Evolutionary conservation across 129 eudicot genomes (phyloP), one percentile per base, ranked within the genome.

Genomic region (Lonicera japonica): DNA sequence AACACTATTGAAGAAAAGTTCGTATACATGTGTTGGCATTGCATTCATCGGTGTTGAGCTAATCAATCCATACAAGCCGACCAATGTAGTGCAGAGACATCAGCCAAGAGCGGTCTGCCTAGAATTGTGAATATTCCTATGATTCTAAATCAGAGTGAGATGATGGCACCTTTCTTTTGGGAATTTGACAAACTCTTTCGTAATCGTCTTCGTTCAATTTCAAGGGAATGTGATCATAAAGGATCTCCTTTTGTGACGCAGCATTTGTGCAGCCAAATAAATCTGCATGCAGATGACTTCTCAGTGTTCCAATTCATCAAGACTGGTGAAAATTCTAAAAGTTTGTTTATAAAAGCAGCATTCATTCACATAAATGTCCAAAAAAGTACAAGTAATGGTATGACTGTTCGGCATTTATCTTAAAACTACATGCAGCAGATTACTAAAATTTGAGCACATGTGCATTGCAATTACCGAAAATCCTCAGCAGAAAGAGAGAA

Each of bases 201-300:
- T 77, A 80, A 61, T 87, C 95, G 73, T 87, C 95, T 0, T 43
- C 76, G 16, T 78, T 87, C 14, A 87, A 20, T 29, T 78, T 38
- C 60, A 77, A 50, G 0, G 95, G 87, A 43, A 60, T 64, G 46
- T 87, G 95, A 72, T 87, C 90, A 23, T 75, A 83, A 5, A 87
- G 66, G 59, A 65, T 61, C 54, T 21, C 22, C 25, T 54, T 68
- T 25, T 77, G 72, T 12, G 72, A 57, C 19, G 54, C 47, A 14
- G 75, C 8, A 70, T 29, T 6, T 1, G 36, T 29, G 36, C 29
- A 63, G 38, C 57, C 47, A 24, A 55, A 64, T 47, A 71, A 58
- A 21, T 75, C 80, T 75, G 59, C 43, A 66, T 36, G 14, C 17
- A 23, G 23, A 45, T 39, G 8, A 43, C n/a, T 7, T 23, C 18